Conservation (phyloP, 2,329 filamentous ascomycete species). For the Hypocrella siamensis region DNA sequence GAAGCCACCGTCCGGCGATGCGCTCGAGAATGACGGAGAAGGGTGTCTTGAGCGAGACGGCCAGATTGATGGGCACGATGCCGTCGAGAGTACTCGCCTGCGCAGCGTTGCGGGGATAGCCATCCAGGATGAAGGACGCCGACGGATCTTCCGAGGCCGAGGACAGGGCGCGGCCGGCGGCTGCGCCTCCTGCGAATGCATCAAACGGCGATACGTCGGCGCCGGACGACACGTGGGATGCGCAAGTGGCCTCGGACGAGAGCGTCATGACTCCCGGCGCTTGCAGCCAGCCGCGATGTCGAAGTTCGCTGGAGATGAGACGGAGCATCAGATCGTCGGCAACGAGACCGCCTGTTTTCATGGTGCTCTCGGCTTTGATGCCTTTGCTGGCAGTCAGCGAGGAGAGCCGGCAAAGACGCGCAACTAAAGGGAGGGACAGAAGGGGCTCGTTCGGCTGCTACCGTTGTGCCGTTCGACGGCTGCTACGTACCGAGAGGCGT, state of each 20-base stretch:
- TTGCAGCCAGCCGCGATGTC: constrained; percentile 68
- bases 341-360: constrained; percentile 80
- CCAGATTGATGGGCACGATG: constrained; percentile 87
- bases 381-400: constrained; percentile 35
- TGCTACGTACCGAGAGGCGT: constrained; percentile 58
- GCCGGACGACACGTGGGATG: constrained; percentile 15
- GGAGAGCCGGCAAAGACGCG: neutral
- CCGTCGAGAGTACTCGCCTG: constrained; percentile 67
- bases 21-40: constrained; percentile 74
- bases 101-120: constrained; percentile 75
- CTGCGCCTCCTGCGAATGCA: neutral
- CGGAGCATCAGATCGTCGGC: constrained; percentile 83
- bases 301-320: constrained; percentile 81
- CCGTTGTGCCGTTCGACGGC: neutral
- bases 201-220: constrained; percentile 8
- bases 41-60: constrained; percentile 74
- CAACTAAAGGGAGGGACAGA: neutral
- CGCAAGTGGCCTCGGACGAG: constrained; percentile 22
- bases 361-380: constrained; percentile 76
- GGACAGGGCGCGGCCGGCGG: constrained; percentile 7
- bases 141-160: constrained; percentile 49
- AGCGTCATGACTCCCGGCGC: constrained; percentile 35
- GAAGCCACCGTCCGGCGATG: constrained; percentile 85
- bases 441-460: neutral
- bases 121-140: constrained; percentile 89